Base-by-base conservation (phyloP, 2,329 filamentous ascomycete genomes). In the Pseudogymnoascus sp. region DNA sequence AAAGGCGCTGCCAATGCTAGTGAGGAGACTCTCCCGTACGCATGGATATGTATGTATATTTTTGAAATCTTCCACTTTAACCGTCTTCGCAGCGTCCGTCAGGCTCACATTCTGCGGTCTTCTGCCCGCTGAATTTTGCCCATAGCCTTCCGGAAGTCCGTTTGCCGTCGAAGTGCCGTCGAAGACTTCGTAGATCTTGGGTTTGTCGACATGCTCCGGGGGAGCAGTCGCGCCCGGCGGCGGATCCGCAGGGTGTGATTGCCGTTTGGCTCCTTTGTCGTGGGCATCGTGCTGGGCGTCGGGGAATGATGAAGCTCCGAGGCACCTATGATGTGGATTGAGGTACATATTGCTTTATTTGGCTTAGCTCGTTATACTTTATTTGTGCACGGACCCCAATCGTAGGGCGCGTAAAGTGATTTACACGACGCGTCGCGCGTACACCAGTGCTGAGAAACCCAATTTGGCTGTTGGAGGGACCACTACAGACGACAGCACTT, bases 31-130 rank as follows among this genome's bases (percentile, higher is more conserved):
- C 72, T 96, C 88, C 65, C 93, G 82, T 18, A 91, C 89, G 75
- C 95, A 97, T 0, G 93, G 93, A 63, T 86, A 83, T 74, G 89
- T 88, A 74, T 93, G 88, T 61, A 96, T 79, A 49, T 85, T 84
- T 49, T 85, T 75, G 66, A 93, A 89, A 70, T 93, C 90, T 40
- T 87, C 80, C 40, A 81, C 72, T 65, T 86, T 86, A 65, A 93
- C 86, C 58, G 81, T 84, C 65, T 85, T 83, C 59, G 93, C 79
- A 0, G 85, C 89, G 43, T 91, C 86, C 38, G 75, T 74, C n/a
- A 87, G 69, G 58, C 73, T 83, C 7, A 66, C 28, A 3, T 61
- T 45, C 43, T 16, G 21, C 11, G 58, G 58, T 9, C 58, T 25
- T 60, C 58, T 41, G 6, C 71, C 71, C 3, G 72, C 72, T 6